Percentiles rank a stretch among this genome's conserved stretches.
phyloP scores from a whole-genome alignment of 768 basidiomycete genomes.

The Lactarius sanguifluus region DNA sequence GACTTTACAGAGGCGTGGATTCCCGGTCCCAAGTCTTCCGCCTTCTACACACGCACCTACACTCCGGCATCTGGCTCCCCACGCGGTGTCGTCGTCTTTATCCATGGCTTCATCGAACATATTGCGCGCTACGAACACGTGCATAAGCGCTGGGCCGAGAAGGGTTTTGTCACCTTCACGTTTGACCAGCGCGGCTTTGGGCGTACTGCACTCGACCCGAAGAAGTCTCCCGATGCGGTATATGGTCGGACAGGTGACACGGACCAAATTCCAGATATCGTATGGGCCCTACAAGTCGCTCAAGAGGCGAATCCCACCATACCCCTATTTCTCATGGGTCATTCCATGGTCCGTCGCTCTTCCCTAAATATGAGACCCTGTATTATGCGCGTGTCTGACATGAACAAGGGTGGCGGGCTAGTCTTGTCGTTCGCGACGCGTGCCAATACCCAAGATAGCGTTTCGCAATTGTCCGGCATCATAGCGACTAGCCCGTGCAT shows the following conservation, averaged over 20 bases:
- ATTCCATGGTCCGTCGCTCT: slow-evolving; percentile 64
- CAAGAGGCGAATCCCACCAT: slow-evolving; percentile 45
- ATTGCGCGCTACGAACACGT: slow-evolving; percentile 68
- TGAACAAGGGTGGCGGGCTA: slow-evolving; percentile 62
- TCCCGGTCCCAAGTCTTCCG: slow-evolving; percentile 51
- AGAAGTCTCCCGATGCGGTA: slow-evolving; percentile 44
- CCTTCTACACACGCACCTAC: slow-evolving; percentile 74
- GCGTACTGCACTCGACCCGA: slow-evolving; percentile 60
- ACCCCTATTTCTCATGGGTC: slow-evolving; percentile 72
- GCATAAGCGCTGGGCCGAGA: slow-evolving; percentile 53
- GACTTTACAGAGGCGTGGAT: slow-evolving; percentile 54
- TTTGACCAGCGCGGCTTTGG: slow-evolving; percentile 84
- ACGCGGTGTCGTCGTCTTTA: slow-evolving; percentile 52
- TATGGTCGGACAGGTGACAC: slow-evolving; percentile 66
- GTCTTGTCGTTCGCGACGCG: slow-evolving; percentile 60
- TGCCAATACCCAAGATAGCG: slow-evolving; percentile 33
- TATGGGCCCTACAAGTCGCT: slow-evolving; percentile 63
- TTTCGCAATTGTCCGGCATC: slow-evolving; percentile 55
- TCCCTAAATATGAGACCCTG: neutral
- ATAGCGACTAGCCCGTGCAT: slow-evolving; percentile 70
- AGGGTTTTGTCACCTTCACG: slow-evolving; percentile 63
- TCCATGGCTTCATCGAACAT: slow-evolving; percentile 81
- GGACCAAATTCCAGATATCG: slow-evolving; percentile 65
- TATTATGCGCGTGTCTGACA: neutral
- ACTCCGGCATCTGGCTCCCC: slow-evolving; percentile 36